Conservation (phyloP, 305 asterid genomes). For the Rubia peregrina region DNA sequence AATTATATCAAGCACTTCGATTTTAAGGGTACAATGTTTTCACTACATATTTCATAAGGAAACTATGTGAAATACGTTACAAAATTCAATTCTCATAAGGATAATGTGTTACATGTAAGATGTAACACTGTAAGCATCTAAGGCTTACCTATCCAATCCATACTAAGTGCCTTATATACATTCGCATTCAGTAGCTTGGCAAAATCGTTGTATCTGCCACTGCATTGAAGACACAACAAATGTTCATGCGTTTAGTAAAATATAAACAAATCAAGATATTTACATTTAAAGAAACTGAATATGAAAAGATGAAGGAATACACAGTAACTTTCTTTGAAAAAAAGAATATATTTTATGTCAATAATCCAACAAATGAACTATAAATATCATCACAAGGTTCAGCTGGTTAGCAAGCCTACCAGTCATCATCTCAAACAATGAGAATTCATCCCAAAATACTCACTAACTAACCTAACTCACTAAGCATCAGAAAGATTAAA, state of each 20-base stretch:
- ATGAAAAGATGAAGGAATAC: no score
- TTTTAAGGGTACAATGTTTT: not conserved
- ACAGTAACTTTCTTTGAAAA: not conserved
- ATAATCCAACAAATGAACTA: not conserved
- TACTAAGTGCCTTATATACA: constrained; percentile 80
- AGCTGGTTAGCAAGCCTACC: constrained; percentile 6
- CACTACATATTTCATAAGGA: not conserved
- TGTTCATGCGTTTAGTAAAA: constrained; percentile 9
- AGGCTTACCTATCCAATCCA: constrained; percentile 93
- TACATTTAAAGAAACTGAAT: no score
- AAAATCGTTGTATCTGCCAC: constrained; percentile 73
- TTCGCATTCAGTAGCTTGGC: constrained; percentile 76
- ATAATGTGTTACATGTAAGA: not conserved
- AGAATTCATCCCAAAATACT: not conserved
- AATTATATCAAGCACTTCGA: not conserved
- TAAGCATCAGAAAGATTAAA: not conserved
- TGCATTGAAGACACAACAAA: constrained; percentile 26
- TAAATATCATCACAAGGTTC: not conserved
- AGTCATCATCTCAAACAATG: not conserved
- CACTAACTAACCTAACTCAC: not conserved
- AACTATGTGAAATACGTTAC: not conserved
- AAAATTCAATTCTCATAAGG: not conserved
- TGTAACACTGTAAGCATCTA: not conserved
- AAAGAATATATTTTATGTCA: not conserved
- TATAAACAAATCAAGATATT: constrained; percentile 1